Base-by-base conservation (phyloP, 2,329 filamentous ascomycete species). In the Verticillium nubilum region DNA sequence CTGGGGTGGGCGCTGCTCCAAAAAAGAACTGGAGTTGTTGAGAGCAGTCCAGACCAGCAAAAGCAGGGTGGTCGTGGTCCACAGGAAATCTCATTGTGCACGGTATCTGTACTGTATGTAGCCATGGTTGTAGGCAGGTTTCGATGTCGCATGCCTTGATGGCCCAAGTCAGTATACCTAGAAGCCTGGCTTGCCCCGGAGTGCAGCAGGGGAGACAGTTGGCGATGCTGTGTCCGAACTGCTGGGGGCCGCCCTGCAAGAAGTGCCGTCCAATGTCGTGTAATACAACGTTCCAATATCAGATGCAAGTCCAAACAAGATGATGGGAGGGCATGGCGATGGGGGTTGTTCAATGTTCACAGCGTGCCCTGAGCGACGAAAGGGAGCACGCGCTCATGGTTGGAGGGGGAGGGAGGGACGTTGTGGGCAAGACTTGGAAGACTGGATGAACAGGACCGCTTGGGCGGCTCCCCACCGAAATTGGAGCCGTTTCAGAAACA, bases 401-500 rank as follows among this genome's bases (percentile, higher is more conserved):
- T 3, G 42, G n/a, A 19, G 19, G 42, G 19, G 42, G 19, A 50
- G 42, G 19, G 19, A 12, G 35, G 17, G 17, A 15, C 35, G 13
- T 37, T 2, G 13, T 17, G 17, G 17, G 35, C 50, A 37, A 37
- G 42, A 13, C 17, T 37, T 13, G 33, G 33, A 60, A 63, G 59
- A 64, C 62, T 61, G 61, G 62, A 64, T 57, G 61, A 64, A 64
- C 54, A 26, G 52, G 17, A 47, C 23, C 54, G 29, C 35, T 42
- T 47, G 25, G 29, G 42, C 62, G 55, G 60, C 56, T 61, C 59
- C 53, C 61, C 61, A 62, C 62, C 59, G 59, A 64, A 52, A 64
- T 64, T 64, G 61, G 62, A 54, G 59, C 57, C 52, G 62, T 64
- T 64, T 64, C 62, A 64, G 59, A 59, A 52, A 52, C 56, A 58